Evolutionary conservation across 805 yeast genomes (phyloP).

Genomic region (Teunomyces lycoperdinae): DNA sequence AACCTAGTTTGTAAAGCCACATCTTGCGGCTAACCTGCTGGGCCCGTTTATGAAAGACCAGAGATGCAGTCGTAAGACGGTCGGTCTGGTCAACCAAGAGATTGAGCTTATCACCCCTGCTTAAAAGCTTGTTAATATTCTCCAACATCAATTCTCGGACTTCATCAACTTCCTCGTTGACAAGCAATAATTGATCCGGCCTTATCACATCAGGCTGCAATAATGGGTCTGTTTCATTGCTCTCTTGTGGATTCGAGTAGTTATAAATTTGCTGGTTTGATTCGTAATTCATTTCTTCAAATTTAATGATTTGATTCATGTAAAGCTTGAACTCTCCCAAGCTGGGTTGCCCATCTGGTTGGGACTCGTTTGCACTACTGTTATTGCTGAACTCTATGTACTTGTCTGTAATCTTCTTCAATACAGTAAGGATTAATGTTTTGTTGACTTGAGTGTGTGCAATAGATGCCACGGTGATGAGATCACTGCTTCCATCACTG

Average conservation of each 20-base stretch:
- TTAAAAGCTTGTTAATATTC: constrained; percentile 66
- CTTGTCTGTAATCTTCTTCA: constrained; percentile 50
- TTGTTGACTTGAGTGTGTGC: constrained; percentile 44
- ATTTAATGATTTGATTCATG: constrained; percentile 55
- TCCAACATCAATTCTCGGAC: constrained; percentile 69
- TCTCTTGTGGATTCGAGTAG: constrained; percentile 22
- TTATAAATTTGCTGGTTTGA: constrained; percentile 32
- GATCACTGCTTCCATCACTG: constrained; percentile 44
- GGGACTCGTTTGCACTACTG: constrained; percentile 3
- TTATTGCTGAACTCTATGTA: constrained; percentile 39
- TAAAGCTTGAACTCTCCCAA: constrained; percentile 53
- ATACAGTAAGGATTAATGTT: constrained; percentile 44
- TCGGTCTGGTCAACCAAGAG: constrained; percentile 77
- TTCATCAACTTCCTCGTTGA: constrained; percentile 57
- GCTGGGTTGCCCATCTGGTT: constrained; percentile 16
- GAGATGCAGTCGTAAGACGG: constrained; percentile 61
- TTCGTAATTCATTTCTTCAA: constrained; percentile 48
- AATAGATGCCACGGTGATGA: constrained; percentile 51
- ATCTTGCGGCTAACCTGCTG: constrained; percentile 57
- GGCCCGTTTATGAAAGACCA: constrained; percentile 68
- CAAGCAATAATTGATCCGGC: constrained; percentile 38
- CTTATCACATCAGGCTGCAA: constrained; percentile 22
- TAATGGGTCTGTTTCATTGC: constrained; percentile 16
- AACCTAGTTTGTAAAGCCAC: constrained; percentile 65
- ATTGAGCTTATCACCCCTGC: constrained; percentile 75